Base-by-base conservation (phyloP, 768 basidiomycete species). In the Auriculariales sp. region DNA sequence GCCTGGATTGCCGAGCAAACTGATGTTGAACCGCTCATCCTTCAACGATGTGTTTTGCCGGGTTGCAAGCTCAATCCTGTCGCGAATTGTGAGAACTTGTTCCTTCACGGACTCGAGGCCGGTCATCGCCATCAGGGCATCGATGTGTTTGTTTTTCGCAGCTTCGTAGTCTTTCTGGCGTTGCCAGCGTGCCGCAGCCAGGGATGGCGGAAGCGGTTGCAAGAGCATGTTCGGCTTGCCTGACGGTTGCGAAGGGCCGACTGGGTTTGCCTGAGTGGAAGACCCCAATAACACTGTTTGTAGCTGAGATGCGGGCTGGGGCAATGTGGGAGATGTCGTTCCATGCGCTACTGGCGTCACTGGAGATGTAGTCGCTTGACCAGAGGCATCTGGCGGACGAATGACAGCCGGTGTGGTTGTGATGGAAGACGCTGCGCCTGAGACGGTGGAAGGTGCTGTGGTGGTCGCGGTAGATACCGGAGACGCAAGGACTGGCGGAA, bases 41-140 rank as follows among this genome's bases (percentile, higher is more conserved):
- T 72, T 68, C 12, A 78, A 52, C 4, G 77, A 68, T 0, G 68
- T 62, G 14, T 66, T 66, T 61, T 84, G 82, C 6, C 81, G 70
- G n/a, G 58, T 62, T 25, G n/a, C 29, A 4, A 47, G 30, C 6
- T 55, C 57, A 50, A 85, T 72, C 55, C 73, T 77, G 11, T 64
- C 72, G 52, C 79, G 75, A 53, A 83, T 77, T 1, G 57, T 55
- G n/a, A 85, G 67, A 10, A 83, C 66, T 52, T 80, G 65, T 5
- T 52, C 52, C 59, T 84, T 85, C 50, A 85, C 80, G 1, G 70
- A 64, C 56, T 83, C 81, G 3, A 85, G 68, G 2, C 82, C 82
- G 2, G 71, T 78, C 77, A 85, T 74, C 3, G 61, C 71, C 81
- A 84, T 84, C 54, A n/a, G n/a, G n/a, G n/a, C n/a, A n/a, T n/a